phyloP scores from a whole-genome alignment of 2,329 filamentous ascomycete genomes.

The Drechslerella coelobrocha region DNA sequence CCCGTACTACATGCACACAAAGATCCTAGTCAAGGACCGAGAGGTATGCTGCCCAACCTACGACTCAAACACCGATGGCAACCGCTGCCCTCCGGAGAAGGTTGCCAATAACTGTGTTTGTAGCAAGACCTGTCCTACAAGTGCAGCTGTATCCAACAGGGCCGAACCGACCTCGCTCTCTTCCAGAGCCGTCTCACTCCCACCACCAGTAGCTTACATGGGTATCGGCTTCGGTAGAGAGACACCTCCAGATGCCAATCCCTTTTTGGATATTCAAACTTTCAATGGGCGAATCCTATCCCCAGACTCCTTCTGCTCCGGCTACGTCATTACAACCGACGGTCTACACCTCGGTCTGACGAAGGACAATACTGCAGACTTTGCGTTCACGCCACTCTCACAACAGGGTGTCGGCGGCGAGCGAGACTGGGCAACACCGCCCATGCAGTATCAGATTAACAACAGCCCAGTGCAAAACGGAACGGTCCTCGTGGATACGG shows the following conservation, averaged over 20 bases:
- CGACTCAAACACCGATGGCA: slow-evolving; percentile 7
- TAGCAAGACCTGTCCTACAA: not conserved
- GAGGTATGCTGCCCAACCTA: slow-evolving; percentile 40
- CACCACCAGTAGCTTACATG: slow-evolving; percentile 24
- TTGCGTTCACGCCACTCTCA: slow-evolving; percentile 14
- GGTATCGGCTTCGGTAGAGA: slow-evolving; percentile 42
- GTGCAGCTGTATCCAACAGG: not conserved
- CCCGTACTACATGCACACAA: slow-evolving; percentile 28
- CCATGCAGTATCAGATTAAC: slow-evolving; percentile 25
- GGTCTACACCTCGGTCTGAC: slow-evolving; percentile 29
- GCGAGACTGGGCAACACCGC: slow-evolving; percentile 26
- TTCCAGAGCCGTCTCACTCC: not conserved
- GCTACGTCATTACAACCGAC: slow-evolving; percentile 33
- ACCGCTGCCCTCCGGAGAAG: slow-evolving; percentile 22
- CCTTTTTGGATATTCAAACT: slow-evolving; percentile 30
- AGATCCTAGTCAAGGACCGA: slow-evolving; percentile 32
- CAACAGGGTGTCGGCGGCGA: slow-evolving; percentile 10
- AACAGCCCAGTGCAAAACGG: not conserved
- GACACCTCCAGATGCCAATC: slow-evolving; percentile 16
- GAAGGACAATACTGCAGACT: slow-evolving; percentile 8
- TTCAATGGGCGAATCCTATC: slow-evolving; percentile 19
- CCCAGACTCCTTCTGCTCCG: slow-evolving; percentile 11
- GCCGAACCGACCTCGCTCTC: not conserved
- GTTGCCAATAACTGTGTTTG: slow-evolving; percentile 11
- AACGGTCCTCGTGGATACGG: slow-evolving; percentile 36